These are phyloP conservation scores for Trichomonas vaginalis DNA, from an alignment of 208 protist genomes.

Conservation along the genomic window DNA sequence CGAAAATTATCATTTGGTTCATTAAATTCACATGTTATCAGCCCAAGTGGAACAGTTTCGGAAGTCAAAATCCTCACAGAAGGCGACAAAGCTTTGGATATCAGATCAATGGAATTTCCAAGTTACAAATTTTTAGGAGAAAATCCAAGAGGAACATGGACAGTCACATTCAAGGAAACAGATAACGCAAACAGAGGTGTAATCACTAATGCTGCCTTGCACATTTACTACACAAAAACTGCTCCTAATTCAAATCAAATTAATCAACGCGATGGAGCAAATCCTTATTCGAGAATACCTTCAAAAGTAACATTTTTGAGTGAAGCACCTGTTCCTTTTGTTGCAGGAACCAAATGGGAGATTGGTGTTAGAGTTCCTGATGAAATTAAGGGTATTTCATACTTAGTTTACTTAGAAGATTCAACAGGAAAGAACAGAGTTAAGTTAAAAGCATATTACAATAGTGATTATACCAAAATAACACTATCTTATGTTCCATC, in stretches of 20 bases:
- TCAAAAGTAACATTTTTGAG: background rate
- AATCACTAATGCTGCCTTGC: background rate
- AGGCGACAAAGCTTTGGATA: background rate
- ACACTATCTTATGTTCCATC: background rate
- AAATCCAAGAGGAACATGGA: background rate
- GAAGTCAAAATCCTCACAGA: slow-evolving; percentile 9
- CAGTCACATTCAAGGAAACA: background rate
- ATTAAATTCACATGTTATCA: background rate
- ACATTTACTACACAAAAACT: background rate
- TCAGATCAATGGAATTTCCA: background rate
- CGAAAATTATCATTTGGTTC: background rate
- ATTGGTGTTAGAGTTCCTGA: background rate
- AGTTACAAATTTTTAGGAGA: background rate
- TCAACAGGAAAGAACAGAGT: background rate
- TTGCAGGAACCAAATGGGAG: background rate
- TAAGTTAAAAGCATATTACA: background rate
- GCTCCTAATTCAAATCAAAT: background rate
- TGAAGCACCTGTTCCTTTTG: background rate
- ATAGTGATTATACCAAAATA: background rate
- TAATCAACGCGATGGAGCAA: background rate
- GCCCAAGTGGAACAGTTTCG: background rate
- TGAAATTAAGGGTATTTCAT: background rate
- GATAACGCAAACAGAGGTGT: background rate
- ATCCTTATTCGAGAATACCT: background rate
- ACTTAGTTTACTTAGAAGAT: background rate